phyloP scores from a whole-genome alignment of 305 asterid species.

The Fraxinus floribunda region DNA sequence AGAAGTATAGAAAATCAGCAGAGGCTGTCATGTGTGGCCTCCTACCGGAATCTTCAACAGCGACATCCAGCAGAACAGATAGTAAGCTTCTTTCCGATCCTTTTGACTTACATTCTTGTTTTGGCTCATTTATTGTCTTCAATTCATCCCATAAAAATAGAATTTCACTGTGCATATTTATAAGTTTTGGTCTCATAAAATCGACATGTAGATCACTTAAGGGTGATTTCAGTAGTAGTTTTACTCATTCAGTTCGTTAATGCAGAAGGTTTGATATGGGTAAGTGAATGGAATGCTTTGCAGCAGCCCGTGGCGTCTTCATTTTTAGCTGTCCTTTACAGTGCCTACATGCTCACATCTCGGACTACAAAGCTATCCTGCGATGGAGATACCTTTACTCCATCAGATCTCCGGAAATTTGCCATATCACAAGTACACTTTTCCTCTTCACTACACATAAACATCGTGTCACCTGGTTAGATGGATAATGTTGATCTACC shows the following conservation, averaged over 20 bases:
- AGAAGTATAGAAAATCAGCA: slow-evolving; percentile 67
- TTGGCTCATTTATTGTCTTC: neutral
- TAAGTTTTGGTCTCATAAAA: neutral
- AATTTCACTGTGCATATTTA: neutral
- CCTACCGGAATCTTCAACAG: slow-evolving; percentile 83
- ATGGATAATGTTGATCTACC: neutral
- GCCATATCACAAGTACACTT: slow-evolving; percentile 75
- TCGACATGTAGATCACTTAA: neutral
- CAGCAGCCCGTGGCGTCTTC: slow-evolving; percentile 97
- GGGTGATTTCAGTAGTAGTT: neutral
- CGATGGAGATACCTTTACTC: slow-evolving; percentile 48
- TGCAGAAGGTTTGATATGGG: slow-evolving; percentile 85
- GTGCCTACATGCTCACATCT: slow-evolving; percentile 95
- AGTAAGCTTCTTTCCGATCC: slow-evolving; percentile 39
- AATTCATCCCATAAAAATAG: neutral
- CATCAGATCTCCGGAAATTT: slow-evolving; percentile 77
- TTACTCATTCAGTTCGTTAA: slow-evolving; percentile 1
- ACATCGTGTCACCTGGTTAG: neutral
- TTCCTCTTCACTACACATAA: slow-evolving; percentile 8
- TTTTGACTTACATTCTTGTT: slow-evolving; percentile 4
- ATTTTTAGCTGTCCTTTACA: slow-evolving; percentile 73
- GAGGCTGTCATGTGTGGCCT: slow-evolving; percentile 98
- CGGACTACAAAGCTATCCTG: slow-evolving; percentile 66
- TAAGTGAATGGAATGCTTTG: slow-evolving; percentile 81
- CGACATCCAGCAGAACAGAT: slow-evolving; percentile 78